phyloP scores from a whole-genome alignment of 2,329 filamentous ascomycete genomes.

The Diaporthe longicolla region DNA sequence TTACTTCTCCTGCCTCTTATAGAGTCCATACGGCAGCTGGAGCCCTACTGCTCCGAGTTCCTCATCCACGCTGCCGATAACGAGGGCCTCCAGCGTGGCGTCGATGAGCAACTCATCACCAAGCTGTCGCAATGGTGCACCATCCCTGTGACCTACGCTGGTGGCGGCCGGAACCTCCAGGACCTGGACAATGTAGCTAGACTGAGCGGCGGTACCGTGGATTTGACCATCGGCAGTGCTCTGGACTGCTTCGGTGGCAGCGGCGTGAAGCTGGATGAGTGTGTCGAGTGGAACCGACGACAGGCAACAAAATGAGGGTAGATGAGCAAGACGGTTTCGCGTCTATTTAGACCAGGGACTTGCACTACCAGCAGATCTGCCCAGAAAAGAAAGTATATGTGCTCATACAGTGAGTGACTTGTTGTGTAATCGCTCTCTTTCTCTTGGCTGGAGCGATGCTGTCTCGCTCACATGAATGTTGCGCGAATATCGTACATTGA shows the following conservation, averaged over 20 bases:
- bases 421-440: constrained; percentile 18
- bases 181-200: constrained; percentile 87
- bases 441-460: constrained; percentile 12
- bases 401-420: background rate
- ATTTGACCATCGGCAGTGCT: constrained; percentile 96
- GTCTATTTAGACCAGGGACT: no score
- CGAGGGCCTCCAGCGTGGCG: constrained; percentile 91
- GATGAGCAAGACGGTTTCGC: no score
- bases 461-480: constrained; percentile 18
- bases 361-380: background rate
- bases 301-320: constrained; percentile 50
- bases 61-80: constrained; percentile 98
- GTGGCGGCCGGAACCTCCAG: constrained; percentile 85
- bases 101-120: constrained; percentile 87
- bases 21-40: constrained; percentile 86
- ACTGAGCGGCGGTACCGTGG: constrained; percentile 85
- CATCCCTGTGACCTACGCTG: constrained; percentile 96
- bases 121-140: constrained; percentile 86
- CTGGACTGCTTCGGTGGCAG: constrained; percentile 94
- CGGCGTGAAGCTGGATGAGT: constrained; percentile 89
- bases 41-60: constrained; percentile 96
- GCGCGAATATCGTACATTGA: constrained; percentile 23
- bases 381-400: background rate
- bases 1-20: constrained; percentile 14
- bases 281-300: constrained; percentile 84